A percentile compares a stretch with the other conserved stretches of the same genome.
Evolutionary conservation across 306 rosid species (phyloP).

Genomic region (cucumber (Cucumis sativus)): DNA sequence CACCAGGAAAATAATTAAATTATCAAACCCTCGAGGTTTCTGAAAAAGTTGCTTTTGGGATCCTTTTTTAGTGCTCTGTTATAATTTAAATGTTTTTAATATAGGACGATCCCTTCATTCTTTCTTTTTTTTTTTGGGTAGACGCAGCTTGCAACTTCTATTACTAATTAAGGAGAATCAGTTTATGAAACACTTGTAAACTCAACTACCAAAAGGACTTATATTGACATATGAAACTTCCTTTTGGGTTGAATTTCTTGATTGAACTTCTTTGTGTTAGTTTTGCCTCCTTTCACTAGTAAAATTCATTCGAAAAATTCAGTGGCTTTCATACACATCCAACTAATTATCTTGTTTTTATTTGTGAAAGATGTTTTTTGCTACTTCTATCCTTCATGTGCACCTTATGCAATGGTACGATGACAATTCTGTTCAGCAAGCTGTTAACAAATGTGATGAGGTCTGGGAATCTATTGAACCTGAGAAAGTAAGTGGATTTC

Average conservation of each 20-base stretch:
- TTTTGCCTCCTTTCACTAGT: not conserved
- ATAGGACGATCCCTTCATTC: not conserved
- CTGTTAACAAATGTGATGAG: constrained; percentile 60
- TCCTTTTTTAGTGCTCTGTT: not conserved
- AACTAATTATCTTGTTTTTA: constrained; percentile 20
- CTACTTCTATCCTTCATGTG: constrained; percentile 78
- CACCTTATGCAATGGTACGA: constrained; percentile 95
- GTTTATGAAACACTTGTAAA: too few relatives aligned
- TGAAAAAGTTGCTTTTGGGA: not conserved
- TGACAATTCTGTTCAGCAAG: constrained; percentile 59
- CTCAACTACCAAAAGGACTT: not conserved
- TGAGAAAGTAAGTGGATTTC: constrained; percentile 50
- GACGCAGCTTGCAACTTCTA: not conserved
- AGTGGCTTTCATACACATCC: not conserved
- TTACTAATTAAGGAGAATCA: not conserved
- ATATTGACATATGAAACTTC: not conserved
- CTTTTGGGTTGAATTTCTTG: not conserved
- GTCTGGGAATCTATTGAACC: constrained; percentile 69
- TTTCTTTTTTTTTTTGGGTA: not conserved
- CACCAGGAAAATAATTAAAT: too few relatives aligned
- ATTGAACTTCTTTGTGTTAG: not conserved
- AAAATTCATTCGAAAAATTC: not conserved
- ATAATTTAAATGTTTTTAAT: not conserved
- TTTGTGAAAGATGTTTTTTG: constrained; percentile 76
- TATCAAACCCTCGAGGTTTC: not conserved